A percentile compares a stretch with the other conserved stretches of the same genome.
Evolutionary conservation across 768 basidiomycete species (phyloP).

Genomic region (Dacryopinax primogenitus): DNA sequence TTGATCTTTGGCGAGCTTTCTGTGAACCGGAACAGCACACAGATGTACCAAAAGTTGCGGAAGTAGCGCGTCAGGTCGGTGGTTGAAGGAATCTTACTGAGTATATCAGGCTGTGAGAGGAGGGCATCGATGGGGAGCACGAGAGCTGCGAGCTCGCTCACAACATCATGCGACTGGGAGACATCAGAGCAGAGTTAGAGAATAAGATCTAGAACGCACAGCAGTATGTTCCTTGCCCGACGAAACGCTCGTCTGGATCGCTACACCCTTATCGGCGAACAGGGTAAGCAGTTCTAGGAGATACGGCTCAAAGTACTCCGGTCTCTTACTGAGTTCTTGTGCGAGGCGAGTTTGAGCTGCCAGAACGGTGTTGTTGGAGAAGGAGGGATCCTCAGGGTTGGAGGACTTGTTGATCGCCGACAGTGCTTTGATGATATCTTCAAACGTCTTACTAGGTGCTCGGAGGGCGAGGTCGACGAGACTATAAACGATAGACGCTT

Average conservation of each 20-base stretch:
- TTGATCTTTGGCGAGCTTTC: slow-evolving; percentile 18
- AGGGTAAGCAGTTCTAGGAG: slow-evolving; percentile 72
- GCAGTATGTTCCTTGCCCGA: slow-evolving; percentile 17
- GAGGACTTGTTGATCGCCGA: slow-evolving; percentile 72
- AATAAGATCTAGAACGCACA: not conserved
- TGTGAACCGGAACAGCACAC: slow-evolving; percentile 74
- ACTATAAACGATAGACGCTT: slow-evolving; percentile 84
- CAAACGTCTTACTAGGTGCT: slow-evolving; percentile 62
- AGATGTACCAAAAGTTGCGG: slow-evolving; percentile 90
- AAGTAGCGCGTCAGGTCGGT: slow-evolving; percentile 60
- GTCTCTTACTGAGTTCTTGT: slow-evolving; percentile 56
- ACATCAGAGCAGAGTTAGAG: not conserved
- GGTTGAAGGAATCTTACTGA: slow-evolving; percentile 42
- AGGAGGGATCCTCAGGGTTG: slow-evolving; percentile 78
- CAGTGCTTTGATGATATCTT: slow-evolving; percentile 73
- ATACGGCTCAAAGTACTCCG: slow-evolving; percentile 68
- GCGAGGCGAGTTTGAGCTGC: slow-evolving; percentile 86
- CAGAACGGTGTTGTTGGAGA: slow-evolving; percentile 82
- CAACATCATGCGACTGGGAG: slow-evolving; percentile 62
- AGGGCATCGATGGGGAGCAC: slow-evolving; percentile 84
- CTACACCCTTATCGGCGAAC: slow-evolving; percentile 82
- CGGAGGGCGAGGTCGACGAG: slow-evolving; percentile 77
- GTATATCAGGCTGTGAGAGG: slow-evolving; percentile 56
- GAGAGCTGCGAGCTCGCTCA: slow-evolving; percentile 74
- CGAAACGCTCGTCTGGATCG: slow-evolving; percentile 69